Base-by-base conservation (phyloP, 345 rosid genomes). In the Nephelium lappaceum region DNA sequence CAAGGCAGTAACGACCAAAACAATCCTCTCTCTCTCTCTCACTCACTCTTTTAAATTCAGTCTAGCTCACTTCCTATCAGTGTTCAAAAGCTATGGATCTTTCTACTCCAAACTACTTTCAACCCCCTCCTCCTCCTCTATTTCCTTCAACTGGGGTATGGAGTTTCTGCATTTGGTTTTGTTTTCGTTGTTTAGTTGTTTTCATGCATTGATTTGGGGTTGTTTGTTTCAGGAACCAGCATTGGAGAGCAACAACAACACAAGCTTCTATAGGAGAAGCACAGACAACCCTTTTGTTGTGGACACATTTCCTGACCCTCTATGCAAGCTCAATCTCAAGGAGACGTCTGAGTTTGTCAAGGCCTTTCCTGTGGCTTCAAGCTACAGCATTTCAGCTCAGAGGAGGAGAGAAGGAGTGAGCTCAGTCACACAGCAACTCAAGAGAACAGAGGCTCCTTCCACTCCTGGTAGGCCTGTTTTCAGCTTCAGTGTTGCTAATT, bases 401-500 rank as follows among this genome's bases (percentile, higher is more conserved):
- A 89, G 84, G 71, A 87, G 88, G 82, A 82, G 87, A 84, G 91
- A 87, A 41, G 93, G 87, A 55, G 86, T 83, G 85, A 89, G 61
- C 85, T 88, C 74, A 55, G 91, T 81, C 23, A 79, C 86, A 36
- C 83, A 45, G 1, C 49, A 82, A 11, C 36, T 45, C 11, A 85
- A 82, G 80, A 86, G 91, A 78, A 47, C 80, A 58, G 97, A 89
- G 70, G 86, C 94, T 79, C 98, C 97, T 75, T 72, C 88, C 43
- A 92, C 97, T 60, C 95, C 98, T 21, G 95, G 97, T 1, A 87
- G 98, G 82, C 98, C 95, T 31, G 81, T 93, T 69, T 92, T 95
- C 81, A 81, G 94, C 79, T 93, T 90, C 87, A 88, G 90, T 47
- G 76, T 76, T 69, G 79, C 85, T n/a, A 83, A 77, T 80, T 69